These are phyloP conservation scores for Triticum monococcum DNA, from an alignment of 176 grass and related monocot species.

Conservation along the genomic window DNA sequence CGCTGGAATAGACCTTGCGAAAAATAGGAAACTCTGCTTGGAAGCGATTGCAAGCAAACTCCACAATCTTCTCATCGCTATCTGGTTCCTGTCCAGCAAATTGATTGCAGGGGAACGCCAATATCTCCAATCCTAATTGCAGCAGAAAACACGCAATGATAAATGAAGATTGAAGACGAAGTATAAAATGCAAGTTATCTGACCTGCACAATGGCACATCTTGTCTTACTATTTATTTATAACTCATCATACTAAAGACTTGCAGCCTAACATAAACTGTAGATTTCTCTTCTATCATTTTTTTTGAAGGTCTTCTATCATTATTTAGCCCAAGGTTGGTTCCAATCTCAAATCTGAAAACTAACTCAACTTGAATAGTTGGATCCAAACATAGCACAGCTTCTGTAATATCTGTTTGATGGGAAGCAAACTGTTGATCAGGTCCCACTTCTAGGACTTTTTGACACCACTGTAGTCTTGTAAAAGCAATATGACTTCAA, in stretches of 20 bases:
- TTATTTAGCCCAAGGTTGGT: not conserved
- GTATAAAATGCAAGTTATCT: not conserved
- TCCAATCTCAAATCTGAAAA: not conserved
- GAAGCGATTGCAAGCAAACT: conserved; percentile 56
- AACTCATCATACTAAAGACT: not conserved
- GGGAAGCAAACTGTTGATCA: not conserved
- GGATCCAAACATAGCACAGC: not conserved
- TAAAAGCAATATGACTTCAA: not conserved
- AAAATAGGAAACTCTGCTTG: conserved; percentile 57
- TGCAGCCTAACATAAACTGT: not conserved
- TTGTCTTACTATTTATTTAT: not conserved
- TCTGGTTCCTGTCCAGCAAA: conserved; percentile 59
- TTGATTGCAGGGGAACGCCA: conserved; percentile 66
- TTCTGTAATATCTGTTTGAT: not conserved
- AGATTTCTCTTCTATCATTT: not conserved
- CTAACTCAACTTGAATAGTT: not conserved
- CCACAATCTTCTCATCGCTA: conserved; percentile 48
- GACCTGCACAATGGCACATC: not conserved
- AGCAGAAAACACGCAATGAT: not conserved
- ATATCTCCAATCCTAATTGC: conserved; percentile 44
- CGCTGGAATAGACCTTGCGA: conserved; percentile 43
- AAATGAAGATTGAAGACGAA: conserved; percentile 16
- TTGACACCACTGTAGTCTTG: not conserved
- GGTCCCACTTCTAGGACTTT: not conserved
- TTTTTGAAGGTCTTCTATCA: too few species aligned